Evolutionary conservation across 2,329 filamentous ascomycete species (phyloP).

Genomic region (Colletotrichum tamarilloi): DNA sequence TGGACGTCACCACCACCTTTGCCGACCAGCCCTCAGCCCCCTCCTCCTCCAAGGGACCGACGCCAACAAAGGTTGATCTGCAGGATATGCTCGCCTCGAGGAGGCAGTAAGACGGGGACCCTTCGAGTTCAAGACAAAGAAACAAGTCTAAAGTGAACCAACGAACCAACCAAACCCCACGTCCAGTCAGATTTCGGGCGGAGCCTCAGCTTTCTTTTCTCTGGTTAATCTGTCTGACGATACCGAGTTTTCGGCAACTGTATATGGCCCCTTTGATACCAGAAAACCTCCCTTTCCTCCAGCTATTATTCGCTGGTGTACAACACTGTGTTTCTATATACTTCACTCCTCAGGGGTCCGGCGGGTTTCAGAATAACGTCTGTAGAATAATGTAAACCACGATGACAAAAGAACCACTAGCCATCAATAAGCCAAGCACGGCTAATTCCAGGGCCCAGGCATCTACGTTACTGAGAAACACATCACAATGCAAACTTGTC

Average conservation of each 20-base stretch:
- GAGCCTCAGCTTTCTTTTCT: neutral
- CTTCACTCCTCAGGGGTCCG: neutral
- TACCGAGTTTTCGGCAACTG: neutral
- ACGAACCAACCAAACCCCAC: neutral
- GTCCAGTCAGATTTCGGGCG: neutral
- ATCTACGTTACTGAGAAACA: neutral
- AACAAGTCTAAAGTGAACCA: neutral
- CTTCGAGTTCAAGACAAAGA: too few species aligned
- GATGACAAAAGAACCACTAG: neutral
- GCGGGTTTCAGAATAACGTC: neutral
- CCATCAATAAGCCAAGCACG: too few species aligned
- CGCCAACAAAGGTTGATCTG: conserved; percentile 49
- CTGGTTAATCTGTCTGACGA: too few species aligned
- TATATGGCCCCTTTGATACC: conserved; percentile 12
- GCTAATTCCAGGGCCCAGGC: too few species aligned
- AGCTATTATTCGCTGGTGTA: conserved; percentile 2
- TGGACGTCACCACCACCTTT: conserved; percentile 56
- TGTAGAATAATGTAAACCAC: conserved; percentile 29
- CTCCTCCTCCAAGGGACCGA: conserved; percentile 32
- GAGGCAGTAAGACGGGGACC: conserved; percentile 5
- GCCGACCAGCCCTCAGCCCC: conserved; percentile 36
- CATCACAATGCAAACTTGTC: neutral
- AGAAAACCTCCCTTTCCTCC: neutral
- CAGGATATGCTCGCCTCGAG: conserved; percentile 50
- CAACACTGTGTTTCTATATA: conserved; percentile 7